These are phyloP conservation scores for Saccharomyces uvarum DNA, from an alignment of 1,139 yeast species.

Conservation along the genomic window DNA sequence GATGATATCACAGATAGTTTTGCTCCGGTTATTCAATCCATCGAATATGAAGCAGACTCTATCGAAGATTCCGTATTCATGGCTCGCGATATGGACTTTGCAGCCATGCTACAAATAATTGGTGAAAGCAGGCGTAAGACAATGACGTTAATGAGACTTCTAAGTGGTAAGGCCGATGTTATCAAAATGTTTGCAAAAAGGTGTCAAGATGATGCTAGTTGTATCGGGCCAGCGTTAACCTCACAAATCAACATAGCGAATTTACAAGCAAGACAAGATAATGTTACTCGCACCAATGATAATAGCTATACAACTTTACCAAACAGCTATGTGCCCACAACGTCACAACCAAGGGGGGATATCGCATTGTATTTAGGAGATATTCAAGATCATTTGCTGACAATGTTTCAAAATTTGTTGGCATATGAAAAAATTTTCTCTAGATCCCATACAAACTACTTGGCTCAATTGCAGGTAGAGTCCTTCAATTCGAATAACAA, in stretches of 20 bases:
- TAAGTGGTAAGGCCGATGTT: constrained; percentile 94
- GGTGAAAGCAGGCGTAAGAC: constrained; percentile 87
- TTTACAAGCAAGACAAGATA: constrained; percentile 18
- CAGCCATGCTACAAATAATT: constrained; percentile 66
- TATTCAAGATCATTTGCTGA: constrained; percentile 93
- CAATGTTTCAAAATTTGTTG: constrained; percentile 84
- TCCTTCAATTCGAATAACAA: constrained; percentile 77
- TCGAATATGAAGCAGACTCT: constrained; percentile 86
- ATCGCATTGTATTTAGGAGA: constrained; percentile 87
- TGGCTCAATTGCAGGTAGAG: constrained; percentile 91
- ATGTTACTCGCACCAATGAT: background rate
- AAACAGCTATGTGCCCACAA: constrained; percentile 6
- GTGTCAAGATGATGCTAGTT: constrained; percentile 60
- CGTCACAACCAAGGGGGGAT: constrained; percentile 65
- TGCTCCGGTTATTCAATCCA: constrained; percentile 80
- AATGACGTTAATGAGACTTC: constrained; percentile 83
- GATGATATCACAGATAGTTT: constrained; percentile 93
- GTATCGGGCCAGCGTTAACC: constrained; percentile 33
- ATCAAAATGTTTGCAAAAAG: constrained; percentile 95
- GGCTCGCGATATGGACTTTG: constrained; percentile 56
- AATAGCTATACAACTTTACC: constrained; percentile 1
- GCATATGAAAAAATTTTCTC: constrained; percentile 91
- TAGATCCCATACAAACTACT: constrained; percentile 82
- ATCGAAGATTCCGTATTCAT: constrained; percentile 78
- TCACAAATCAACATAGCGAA: constrained; percentile 35